Evolutionary conservation across 1,284 basidiomycete genomes (phyloP).

Genomic region (Blastosporella zonata): DNA sequence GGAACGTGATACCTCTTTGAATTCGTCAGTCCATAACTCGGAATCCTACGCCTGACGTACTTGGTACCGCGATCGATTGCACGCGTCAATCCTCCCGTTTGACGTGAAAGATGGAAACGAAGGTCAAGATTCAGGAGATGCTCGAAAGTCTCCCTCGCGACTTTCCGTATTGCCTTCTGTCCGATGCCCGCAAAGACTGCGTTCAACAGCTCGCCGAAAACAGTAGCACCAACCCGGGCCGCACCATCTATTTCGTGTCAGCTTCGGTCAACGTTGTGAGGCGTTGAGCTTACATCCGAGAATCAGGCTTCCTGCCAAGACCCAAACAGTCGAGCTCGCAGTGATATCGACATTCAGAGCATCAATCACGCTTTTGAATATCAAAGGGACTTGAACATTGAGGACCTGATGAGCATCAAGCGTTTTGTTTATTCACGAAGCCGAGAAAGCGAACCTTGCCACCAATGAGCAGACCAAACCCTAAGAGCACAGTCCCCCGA

Average conservation of each 20-base stretch:
- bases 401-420: slow-evolving; percentile 52
- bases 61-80: slow-evolving; percentile 98
- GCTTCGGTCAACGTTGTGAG: not conserved
- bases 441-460: slow-evolving; percentile 68
- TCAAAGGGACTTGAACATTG: slow-evolving; percentile 95
- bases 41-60: slow-evolving; percentile 37
- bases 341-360: slow-evolving; percentile 83
- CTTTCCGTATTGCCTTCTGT: slow-evolving; percentile 90
- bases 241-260: slow-evolving; percentile 68
- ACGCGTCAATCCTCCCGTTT: slow-evolving; percentile 93
- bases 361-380: slow-evolving; percentile 94
- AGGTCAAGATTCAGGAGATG: slow-evolving; percentile 91
- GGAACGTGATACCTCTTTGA: slow-evolving; percentile 89
- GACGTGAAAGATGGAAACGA: slow-evolving; percentile 89
- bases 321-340: slow-evolving; percentile 81
- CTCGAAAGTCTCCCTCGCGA: slow-evolving; percentile 91
- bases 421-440: not conserved
- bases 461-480: slow-evolving; percentile 77
- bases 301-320: slow-evolving; percentile 86
- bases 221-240: slow-evolving; percentile 85
- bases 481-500: slow-evolving; percentile 76
- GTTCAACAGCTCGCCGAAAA: slow-evolving; percentile 92
- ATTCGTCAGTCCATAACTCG: not conserved
- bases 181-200: slow-evolving; percentile 97
- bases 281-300: slow-evolving; percentile 72